Conservation (phyloP, 305 asterid genomes). For the Fraxinus latifolia region DNA sequence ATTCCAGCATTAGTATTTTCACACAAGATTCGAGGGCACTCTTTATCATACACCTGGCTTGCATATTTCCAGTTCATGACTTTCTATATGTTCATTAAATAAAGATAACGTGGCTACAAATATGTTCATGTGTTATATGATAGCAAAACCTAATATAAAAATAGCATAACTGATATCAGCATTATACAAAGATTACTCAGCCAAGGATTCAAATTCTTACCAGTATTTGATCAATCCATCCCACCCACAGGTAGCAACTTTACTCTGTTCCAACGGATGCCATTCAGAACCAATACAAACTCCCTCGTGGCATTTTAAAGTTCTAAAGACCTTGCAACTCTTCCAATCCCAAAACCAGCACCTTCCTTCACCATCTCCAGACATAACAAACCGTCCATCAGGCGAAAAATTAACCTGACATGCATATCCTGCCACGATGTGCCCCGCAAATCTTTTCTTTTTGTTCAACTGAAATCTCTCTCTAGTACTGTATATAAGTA, state of each 20-base stretch:
- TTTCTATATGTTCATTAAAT: neutral
- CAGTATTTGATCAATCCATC: conserved; percentile 99
- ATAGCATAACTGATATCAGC: neutral
- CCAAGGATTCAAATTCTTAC: conserved; percentile 42
- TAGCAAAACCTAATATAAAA: neutral
- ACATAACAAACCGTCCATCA: conserved; percentile 91
- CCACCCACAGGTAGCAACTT: conserved; percentile 99
- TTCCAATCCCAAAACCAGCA: conserved; percentile 99
- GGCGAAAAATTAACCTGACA: conserved; percentile 98
- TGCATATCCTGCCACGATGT: conserved; percentile 92
- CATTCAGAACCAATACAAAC: conserved; percentile 90
- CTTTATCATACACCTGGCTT: neutral
- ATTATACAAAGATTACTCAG: conserved; percentile 5
- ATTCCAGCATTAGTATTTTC: neutral
- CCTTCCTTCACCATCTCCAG: conserved; percentile 98
- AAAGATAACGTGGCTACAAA: neutral
- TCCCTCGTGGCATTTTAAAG: conserved; percentile 91
- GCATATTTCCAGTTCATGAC: neutral
- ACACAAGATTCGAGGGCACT: neutral
- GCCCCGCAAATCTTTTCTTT: conserved; percentile 98
- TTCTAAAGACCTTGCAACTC: conserved; percentile 90
- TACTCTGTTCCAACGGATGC: conserved; percentile 99
- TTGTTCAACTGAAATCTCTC: conserved; percentile 96
- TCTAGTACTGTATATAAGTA: conserved; percentile 85
- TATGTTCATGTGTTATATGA: neutral